Conservation (phyloP, 2,329 filamentous ascomycete species). For the Aspergillus ruber region DNA sequence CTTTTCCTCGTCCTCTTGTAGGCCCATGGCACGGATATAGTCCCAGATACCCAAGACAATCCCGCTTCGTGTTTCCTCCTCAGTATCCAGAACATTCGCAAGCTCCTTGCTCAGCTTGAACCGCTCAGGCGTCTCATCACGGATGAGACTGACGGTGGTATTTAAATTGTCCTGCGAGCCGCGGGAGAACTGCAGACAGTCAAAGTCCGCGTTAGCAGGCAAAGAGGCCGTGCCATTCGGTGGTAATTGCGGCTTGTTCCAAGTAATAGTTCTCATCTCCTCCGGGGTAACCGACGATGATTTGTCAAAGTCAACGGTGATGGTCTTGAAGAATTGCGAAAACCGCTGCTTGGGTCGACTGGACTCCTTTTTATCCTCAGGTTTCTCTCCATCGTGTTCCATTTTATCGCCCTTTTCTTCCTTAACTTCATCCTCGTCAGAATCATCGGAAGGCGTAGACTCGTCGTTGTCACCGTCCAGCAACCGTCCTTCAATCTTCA, state of each 20-base stretch:
- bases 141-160: constrained; percentile 76
- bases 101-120: constrained; percentile 73
- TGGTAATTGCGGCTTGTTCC: constrained; percentile 68
- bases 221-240: constrained; percentile 42
- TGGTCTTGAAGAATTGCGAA: constrained; percentile 47
- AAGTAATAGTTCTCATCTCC: constrained; percentile 58
- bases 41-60: constrained; percentile 92
- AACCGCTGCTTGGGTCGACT: constrained; percentile 36
- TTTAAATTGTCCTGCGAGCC: constrained; percentile 90
- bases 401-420: constrained; percentile 39
- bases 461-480: constrained; percentile 55
- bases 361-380: constrained; percentile 20
- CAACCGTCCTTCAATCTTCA: constrained; percentile 85
- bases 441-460: constrained; percentile 44
- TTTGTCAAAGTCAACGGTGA: constrained; percentile 48
- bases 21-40: constrained; percentile 75
- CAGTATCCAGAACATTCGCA: constrained; percentile 76
- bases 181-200: constrained; percentile 84
- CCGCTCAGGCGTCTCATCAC: constrained; percentile 80
- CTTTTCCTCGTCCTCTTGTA: constrained; percentile 94
- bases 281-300: constrained; percentile 34
- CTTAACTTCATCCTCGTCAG: constrained; percentile 43
- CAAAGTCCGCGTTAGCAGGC: constrained; percentile 71
- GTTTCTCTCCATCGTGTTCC: constrained; percentile 51
- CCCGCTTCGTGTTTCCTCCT: constrained; percentile 79